Evolutionary conservation across 371 early-diverging fungal genomes (phyloP).

Genomic region (Dentiscutata heterogama): DNA sequence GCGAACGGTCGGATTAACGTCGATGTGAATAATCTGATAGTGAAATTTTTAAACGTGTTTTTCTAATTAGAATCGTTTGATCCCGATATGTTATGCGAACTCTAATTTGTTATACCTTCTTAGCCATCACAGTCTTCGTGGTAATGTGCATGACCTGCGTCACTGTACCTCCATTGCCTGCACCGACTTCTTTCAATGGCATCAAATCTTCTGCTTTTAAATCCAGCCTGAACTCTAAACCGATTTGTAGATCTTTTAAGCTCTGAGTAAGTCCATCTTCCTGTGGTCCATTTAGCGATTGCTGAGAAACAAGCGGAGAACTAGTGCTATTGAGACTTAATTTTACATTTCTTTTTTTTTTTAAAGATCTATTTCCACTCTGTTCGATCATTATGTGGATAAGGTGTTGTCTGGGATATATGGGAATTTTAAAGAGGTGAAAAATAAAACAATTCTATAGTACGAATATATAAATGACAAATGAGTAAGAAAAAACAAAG

Average conservation of each 20-base stretch:
- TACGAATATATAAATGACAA: too few species aligned
- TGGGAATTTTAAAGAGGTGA: too few species aligned
- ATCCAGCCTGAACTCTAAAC: constrained; percentile 43
- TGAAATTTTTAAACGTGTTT: neutral
- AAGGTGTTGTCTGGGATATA: too few species aligned
- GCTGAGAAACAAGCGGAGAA: constrained; percentile 32
- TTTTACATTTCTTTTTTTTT: constrained; percentile 36
- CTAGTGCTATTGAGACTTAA: constrained; percentile 15
- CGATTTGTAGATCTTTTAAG: constrained; percentile 36
- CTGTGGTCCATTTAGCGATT: neutral
- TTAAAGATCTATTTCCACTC: neutral
- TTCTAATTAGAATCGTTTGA: neutral
- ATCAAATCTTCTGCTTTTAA: constrained; percentile 82
- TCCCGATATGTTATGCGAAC: neutral
- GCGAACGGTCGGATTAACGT: constrained; percentile 73
- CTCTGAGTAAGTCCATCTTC: constrained; percentile 31
- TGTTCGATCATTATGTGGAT: constrained; percentile 15
- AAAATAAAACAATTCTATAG: too few species aligned
- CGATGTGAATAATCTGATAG: constrained; percentile 83
- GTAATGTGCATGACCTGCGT: constrained; percentile 80
- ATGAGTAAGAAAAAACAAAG: too few species aligned
- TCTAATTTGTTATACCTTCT: constrained; percentile 68
- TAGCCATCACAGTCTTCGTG: constrained; percentile 85
- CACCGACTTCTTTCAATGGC: constrained; percentile 82
- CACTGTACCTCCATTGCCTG: constrained; percentile 91